A percentile compares a stretch with the other conserved stretches of the same genome.
These are phyloP conservation scores for Amaranthus palmeri DNA, from an alignment of 148 eudicot genomes.

Conservation along the genomic window DNA sequence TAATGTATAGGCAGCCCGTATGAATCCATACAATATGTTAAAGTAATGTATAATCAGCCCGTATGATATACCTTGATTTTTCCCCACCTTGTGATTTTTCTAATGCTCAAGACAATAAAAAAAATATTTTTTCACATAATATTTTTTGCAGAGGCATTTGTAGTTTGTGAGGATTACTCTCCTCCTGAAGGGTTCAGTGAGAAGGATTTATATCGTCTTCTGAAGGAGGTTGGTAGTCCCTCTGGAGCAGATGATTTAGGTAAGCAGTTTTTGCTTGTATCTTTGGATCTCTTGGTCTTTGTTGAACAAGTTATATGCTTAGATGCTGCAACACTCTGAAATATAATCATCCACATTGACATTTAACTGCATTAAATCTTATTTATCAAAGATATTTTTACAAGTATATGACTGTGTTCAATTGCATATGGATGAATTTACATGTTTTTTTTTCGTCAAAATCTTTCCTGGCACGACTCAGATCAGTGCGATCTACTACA, in stretches of 20 bases:
- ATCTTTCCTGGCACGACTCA: neutral
- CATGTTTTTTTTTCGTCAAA: neutral
- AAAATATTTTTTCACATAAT: neutral
- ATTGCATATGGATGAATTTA: neutral
- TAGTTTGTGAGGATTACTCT: conserved; percentile 89
- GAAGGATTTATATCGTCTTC: conserved; percentile 84
- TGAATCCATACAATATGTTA: neutral
- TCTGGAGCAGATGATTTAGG: conserved; percentile 87
- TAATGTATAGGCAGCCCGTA: neutral
- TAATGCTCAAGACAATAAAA: neutral
- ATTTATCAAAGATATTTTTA: neutral
- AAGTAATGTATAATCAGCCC: neutral
- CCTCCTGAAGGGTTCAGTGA: conserved; percentile 95
- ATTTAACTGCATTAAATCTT: neutral
- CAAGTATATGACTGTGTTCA: neutral
- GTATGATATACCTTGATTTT: neutral
- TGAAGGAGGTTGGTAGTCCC: conserved; percentile 92
- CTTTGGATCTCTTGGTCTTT: neutral
- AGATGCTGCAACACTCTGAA: neutral
- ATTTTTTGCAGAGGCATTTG: conserved; percentile 82
- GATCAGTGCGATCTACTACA: neutral
- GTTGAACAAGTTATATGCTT: neutral
- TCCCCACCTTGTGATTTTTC: neutral
- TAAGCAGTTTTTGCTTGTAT: conserved; percentile 27
- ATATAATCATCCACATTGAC: neutral